Conservation (phyloP, 23 red algal species). For the Cyanidiococcus yangmingshanensis region DNA sequence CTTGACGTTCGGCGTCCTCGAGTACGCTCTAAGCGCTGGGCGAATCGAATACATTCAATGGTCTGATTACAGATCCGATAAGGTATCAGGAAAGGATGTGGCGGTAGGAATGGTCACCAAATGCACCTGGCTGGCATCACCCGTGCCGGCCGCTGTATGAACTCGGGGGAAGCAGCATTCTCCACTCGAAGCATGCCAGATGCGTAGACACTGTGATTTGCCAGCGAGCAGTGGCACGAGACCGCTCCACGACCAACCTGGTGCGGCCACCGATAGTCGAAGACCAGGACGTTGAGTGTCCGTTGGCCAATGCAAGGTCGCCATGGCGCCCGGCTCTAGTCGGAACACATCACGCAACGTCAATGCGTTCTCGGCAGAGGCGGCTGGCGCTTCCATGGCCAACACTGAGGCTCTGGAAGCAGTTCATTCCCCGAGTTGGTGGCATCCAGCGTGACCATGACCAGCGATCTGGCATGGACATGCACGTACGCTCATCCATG, state of each 20-base stretch:
- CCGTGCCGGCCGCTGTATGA: neutral
- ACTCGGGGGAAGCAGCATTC: neutral
- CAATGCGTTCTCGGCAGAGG: too few relatives aligned
- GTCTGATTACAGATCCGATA: slow-evolving; percentile 6
- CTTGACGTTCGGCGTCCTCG: neutral
- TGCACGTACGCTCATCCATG: neutral
- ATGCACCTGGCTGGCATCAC: neutral
- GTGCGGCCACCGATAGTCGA: neutral
- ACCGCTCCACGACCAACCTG: neutral
- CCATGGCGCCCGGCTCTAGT: neutral
- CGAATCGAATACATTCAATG: slow-evolving; percentile 4
- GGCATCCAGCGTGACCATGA: too few relatives aligned
- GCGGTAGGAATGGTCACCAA: slow-evolving; percentile 2
- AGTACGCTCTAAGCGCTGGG: neutral
- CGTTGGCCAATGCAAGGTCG: neutral
- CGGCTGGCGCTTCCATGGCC: too few relatives aligned
- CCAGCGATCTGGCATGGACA: too few relatives aligned
- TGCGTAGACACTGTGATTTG: neutral
- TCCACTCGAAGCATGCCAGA: neutral
- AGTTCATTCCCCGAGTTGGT: too few relatives aligned
- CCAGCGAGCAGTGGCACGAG: neutral
- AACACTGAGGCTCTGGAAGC: too few relatives aligned
- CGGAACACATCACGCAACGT: neutral
- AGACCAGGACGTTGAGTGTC: neutral
- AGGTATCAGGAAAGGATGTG: slow-evolving; percentile 9